phyloP scores from a whole-genome alignment of 2,329 filamentous ascomycete genomes.

The Calonectria hongkongensis region DNA sequence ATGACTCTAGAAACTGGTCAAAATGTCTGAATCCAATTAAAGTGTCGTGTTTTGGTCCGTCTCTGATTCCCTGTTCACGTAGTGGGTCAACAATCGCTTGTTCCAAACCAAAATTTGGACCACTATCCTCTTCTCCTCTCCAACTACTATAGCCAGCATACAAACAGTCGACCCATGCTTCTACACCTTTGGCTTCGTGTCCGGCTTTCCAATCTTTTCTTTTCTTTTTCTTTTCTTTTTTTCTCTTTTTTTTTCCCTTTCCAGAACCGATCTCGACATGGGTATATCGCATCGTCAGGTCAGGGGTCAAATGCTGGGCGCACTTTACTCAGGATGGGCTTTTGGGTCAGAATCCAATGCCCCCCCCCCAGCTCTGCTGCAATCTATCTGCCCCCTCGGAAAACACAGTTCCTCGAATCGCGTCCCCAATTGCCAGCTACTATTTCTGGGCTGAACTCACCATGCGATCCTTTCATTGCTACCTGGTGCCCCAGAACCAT shows the following conservation, averaged over 20 bases:
- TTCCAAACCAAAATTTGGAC: no score
- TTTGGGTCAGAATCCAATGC: neutral
- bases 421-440: neutral
- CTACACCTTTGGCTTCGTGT: neutral
- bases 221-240: no score
- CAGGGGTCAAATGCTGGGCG: neutral
- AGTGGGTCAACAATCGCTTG: neutral
- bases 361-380: neutral
- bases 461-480: neutral
- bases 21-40: neutral
- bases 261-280: no score
- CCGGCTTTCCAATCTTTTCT: no score
- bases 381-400: slow-evolving; percentile 3
- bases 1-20: neutral
- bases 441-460: neutral
- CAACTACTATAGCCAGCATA: neutral
- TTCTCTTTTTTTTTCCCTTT: no score
- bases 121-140: neutral
- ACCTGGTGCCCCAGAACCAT: neutral
- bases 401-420: slow-evolving; percentile 8
- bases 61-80: neutral
- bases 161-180: neutral
- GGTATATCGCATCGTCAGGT: neutral
- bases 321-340: neutral
- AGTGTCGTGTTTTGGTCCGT: neutral